These are phyloP conservation scores for Inonotus obliquus DNA, from an alignment of 1,284 basidiomycete species.

Conservation along the genomic window DNA sequence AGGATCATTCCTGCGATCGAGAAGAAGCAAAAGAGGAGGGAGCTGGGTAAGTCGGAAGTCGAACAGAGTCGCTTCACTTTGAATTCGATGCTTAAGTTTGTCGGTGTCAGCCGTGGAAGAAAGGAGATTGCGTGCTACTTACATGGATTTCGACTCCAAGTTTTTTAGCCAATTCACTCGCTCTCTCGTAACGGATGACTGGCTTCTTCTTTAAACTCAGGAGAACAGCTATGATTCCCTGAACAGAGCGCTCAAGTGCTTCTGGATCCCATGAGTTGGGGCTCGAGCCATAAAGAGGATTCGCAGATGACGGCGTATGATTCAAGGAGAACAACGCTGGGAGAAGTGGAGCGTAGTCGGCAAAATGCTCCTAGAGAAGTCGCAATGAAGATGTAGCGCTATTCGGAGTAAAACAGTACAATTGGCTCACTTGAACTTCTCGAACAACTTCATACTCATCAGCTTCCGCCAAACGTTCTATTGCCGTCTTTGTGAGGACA, in stretches of 20 bases:
- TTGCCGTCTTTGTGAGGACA: conserved; percentile 82
- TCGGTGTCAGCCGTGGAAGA: background rate
- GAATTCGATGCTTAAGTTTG: conserved; percentile 56
- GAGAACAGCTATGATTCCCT: conserved; percentile 84
- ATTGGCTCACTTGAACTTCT: conserved; percentile 79
- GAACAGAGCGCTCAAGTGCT: conserved; percentile 75
- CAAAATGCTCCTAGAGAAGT: conserved; percentile 81
- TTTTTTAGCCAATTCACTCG: conserved; percentile 89
- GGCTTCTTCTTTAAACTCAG: conserved; percentile 97
- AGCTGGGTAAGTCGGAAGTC: conserved; percentile 76
- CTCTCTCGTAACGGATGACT: conserved; percentile 90
- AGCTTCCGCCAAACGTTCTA: conserved; percentile 90
- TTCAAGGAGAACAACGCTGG: conserved; percentile 89
- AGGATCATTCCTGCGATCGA: conserved; percentile 95
- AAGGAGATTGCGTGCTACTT: conserved; percentile 5
- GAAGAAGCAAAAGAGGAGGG: conserved; percentile 68
- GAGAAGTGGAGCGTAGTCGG: conserved; percentile 87
- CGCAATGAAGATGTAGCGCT: conserved; percentile 24
- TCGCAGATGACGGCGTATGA: conserved; percentile 56
- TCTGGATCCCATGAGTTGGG: conserved; percentile 64
- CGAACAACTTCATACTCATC: conserved; percentile 96
- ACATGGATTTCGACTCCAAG: conserved; percentile 85
- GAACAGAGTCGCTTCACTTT: conserved; percentile 68
- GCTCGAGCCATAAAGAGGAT: conserved; percentile 66
- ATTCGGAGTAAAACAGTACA: conserved; percentile 23